A percentile compares a stretch with the other conserved stretches of the same genome.
Evolutionary conservation across 2,329 filamentous ascomycete genomes (phyloP).

Genomic region (Aspergillus udagawae): DNA sequence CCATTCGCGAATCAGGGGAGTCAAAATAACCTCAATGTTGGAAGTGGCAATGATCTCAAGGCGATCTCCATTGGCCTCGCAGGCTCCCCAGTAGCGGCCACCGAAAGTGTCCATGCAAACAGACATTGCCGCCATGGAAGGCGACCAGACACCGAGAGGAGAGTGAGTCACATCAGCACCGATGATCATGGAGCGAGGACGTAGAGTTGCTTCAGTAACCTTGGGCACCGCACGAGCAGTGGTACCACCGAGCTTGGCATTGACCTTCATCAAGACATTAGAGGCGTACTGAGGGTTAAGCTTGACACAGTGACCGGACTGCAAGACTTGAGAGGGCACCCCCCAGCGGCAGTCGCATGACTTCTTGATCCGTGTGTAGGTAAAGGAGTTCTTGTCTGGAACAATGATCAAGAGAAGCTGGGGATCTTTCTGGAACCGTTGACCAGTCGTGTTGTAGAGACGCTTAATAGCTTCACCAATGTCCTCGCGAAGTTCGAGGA

Average conservation of each 20-base stretch:
- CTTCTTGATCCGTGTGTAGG: conserved; percentile 86
- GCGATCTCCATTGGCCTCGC: conserved; percentile 78
- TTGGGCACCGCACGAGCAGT: conserved; percentile 55
- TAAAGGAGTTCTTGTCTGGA: conserved; percentile 62
- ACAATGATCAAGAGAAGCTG: conserved; percentile 80
- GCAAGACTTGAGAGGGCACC: conserved; percentile 80
- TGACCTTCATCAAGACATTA: conserved; percentile 95
- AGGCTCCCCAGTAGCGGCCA: conserved; percentile 72
- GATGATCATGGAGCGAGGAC: conserved; percentile 68
- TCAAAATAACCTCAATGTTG: conserved; percentile 65
- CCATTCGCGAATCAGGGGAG: conserved; percentile 64
- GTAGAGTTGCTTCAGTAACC: conserved; percentile 36
- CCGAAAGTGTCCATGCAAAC: conserved; percentile 70
- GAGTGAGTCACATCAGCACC: conserved; percentile 89
- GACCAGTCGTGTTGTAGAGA: conserved; percentile 54
- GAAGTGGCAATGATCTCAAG: conserved; percentile 69
- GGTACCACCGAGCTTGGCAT: conserved; percentile 85
- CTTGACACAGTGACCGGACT: conserved; percentile 64
- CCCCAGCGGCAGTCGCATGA: conserved; percentile 79
- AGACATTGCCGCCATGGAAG: conserved; percentile 84
- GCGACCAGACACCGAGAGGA: conserved; percentile 59
- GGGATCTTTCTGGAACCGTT: conserved; percentile 54
- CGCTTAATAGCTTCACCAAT: conserved; percentile 53
- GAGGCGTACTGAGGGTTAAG: conserved; percentile 79
- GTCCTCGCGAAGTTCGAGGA: conserved; percentile 41